Evolutionary conservation across 805 yeast species (phyloP).

Genomic region (Lachancea nothofagi): DNA sequence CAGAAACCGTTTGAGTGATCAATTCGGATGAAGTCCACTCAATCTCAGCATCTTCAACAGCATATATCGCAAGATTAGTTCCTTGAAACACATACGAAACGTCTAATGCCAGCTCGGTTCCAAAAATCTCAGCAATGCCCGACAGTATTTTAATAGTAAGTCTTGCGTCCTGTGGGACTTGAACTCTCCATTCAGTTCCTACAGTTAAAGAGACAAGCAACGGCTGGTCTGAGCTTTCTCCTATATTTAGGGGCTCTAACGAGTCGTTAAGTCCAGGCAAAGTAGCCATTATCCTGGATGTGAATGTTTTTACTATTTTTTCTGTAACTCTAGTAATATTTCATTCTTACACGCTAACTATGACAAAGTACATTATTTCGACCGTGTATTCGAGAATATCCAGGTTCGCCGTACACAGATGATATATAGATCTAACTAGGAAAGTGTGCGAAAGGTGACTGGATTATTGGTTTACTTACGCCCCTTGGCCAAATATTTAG

Average conservation of each 20-base stretch:
- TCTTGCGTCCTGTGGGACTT: conserved; percentile 37
- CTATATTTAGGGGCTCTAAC: conserved; percentile 11
- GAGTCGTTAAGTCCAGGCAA: conserved; percentile 21
- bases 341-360: neutral
- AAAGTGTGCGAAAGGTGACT: neutral
- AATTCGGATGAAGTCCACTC: conserved; percentile 37
- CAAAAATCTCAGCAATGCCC: conserved; percentile 87
- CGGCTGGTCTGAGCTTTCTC: conserved; percentile 17
- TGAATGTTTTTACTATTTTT: no score
- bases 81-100: conserved; percentile 54
- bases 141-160: conserved; percentile 35
- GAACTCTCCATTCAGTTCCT: conserved; percentile 32
- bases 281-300: no score
- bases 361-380: neutral
- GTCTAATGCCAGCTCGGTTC: conserved; percentile 82
- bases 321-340: no score
- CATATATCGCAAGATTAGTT: conserved; percentile 48
- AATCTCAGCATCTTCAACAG: conserved; percentile 62
- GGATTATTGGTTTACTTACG: conserved; percentile 13
- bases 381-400: no score
- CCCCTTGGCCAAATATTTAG: conserved; percentile 19
- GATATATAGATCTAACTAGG: neutral
- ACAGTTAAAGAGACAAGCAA: conserved; percentile 19
- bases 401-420: neutral
- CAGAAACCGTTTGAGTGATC: conserved; percentile 41